phyloP scores from a whole-genome alignment of 805 yeast species.

The Cyberlindnera mycetangii region DNA sequence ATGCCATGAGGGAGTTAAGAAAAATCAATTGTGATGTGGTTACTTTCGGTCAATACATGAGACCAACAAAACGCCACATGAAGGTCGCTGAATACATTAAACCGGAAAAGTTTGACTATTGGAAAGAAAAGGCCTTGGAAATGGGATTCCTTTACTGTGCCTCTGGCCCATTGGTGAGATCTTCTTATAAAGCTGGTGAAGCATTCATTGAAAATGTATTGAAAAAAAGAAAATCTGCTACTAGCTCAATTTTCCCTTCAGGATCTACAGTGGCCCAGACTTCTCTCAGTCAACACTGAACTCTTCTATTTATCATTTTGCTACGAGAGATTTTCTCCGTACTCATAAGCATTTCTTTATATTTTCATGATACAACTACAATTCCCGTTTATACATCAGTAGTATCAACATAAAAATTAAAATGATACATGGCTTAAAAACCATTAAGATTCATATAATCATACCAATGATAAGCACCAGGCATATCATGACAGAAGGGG shows the following conservation, averaged over 20 bases:
- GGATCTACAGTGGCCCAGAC: not conserved
- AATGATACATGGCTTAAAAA: too few species aligned
- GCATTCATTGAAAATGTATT: slow-evolving; percentile 93
- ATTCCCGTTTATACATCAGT: not conserved
- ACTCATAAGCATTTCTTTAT: not conserved
- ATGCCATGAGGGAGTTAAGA: slow-evolving; percentile 74
- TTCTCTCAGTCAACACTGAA: not conserved
- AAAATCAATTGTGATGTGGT: slow-evolving; percentile 84
- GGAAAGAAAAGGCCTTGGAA: slow-evolving; percentile 84
- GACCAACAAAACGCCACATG: slow-evolving; percentile 98
- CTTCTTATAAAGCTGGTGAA: slow-evolving; percentile 98
- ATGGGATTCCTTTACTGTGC: slow-evolving; percentile 96
- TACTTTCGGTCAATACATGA: slow-evolving; percentile 98
- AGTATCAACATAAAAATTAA: too few species aligned
- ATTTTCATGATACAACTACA: not conserved
- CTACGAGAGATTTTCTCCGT: not conserved
- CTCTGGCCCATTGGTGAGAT: slow-evolving; percentile 93
- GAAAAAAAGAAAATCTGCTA: slow-evolving; percentile 51
- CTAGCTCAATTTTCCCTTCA: slow-evolving; percentile 1
- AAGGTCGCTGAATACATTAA: slow-evolving; percentile 93
- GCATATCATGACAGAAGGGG: not conserved
- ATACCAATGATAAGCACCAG: not conserved
- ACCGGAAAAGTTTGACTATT: slow-evolving; percentile 91
- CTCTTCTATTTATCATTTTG: not conserved
- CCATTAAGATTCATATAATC: too few species aligned